Conservation (phyloP, 805 yeast species). For the Kuraishia molischiana region DNA sequence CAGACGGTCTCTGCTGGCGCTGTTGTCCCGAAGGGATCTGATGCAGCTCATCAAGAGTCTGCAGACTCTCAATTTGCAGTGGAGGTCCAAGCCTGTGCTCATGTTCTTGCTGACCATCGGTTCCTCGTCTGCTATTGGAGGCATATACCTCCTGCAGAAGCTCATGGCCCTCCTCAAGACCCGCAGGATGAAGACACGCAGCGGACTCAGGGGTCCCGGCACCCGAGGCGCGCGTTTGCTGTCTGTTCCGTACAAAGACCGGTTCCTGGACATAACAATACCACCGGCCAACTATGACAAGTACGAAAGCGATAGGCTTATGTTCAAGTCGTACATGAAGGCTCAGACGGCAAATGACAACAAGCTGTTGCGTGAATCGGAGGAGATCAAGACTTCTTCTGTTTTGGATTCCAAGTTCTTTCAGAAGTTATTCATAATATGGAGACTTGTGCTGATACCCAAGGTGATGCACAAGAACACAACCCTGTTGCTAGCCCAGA, state of each 20-base stretch:
- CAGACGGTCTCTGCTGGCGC: no score
- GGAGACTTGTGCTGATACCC: constrained; percentile 73
- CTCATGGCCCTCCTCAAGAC: constrained; percentile 9
- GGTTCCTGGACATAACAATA: constrained; percentile 28
- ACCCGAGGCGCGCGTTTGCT: constrained; percentile 31
- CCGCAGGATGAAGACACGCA: constrained; percentile 21
- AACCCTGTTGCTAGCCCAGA: constrained; percentile 55
- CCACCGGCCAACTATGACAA: constrained; percentile 37
- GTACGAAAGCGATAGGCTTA: constrained; percentile 46
- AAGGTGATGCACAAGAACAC: constrained; percentile 58
- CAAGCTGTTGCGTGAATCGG: not conserved
- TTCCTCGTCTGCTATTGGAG: constrained; percentile 12
- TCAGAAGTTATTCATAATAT: constrained; percentile 63
- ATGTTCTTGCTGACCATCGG: constrained; percentile 18
- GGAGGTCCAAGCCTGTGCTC: constrained; percentile 21
- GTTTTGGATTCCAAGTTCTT: constrained; percentile 52
- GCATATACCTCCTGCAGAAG: constrained; percentile 15
- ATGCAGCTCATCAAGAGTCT: no score
- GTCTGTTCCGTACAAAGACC: constrained; percentile 35
- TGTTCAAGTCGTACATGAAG: constrained; percentile 35
- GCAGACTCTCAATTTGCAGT: constrained; percentile 1
- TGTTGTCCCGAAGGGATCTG: no score
- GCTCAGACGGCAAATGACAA: constrained; percentile 9
- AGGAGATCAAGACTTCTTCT: constrained; percentile 9
- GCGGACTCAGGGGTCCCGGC: not conserved